Evolutionary conservation across 2,329 filamentous ascomycete species (phyloP).

Genomic region (Diaporthe nobilis): DNA sequence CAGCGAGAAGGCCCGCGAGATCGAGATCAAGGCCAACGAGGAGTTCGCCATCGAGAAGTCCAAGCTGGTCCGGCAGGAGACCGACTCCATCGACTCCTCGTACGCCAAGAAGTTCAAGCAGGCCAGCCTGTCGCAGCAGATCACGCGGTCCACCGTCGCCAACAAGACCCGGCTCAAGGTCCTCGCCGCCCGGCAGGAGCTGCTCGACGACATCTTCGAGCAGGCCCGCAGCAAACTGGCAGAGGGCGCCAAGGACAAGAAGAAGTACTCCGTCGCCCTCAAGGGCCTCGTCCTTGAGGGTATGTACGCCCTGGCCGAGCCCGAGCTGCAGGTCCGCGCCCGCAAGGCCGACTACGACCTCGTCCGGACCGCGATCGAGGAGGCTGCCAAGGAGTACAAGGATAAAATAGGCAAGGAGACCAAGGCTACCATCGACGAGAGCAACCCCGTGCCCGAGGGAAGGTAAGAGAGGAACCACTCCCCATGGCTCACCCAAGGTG

Average conservation of each 20-base stretch:
- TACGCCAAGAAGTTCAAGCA: slow-evolving; percentile 99
- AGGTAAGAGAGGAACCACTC: slow-evolving; percentile 71
- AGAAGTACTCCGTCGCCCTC: slow-evolving; percentile 81
- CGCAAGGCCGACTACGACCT: slow-evolving; percentile 84
- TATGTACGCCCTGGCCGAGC: slow-evolving; percentile 88
- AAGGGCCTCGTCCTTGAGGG: slow-evolving; percentile 90
- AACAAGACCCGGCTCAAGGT: slow-evolving; percentile 97
- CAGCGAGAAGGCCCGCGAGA: slow-evolving; percentile 95
- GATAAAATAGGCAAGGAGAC: slow-evolving; percentile 79
- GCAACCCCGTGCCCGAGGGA: slow-evolving; percentile 82
- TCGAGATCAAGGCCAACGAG: slow-evolving; percentile 98
- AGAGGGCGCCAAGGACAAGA: slow-evolving; percentile 75
- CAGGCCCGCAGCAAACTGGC: slow-evolving; percentile 80
- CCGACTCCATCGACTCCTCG: slow-evolving; percentile 87
- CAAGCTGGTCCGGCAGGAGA: slow-evolving; percentile 97
- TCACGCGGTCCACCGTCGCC: slow-evolving; percentile 93
- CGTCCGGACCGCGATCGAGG: slow-evolving; percentile 83
- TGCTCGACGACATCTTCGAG: slow-evolving; percentile 93
- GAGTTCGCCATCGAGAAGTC: slow-evolving; percentile 99
- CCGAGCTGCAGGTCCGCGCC: slow-evolving; percentile 79
- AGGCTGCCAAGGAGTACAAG: slow-evolving; percentile 87
- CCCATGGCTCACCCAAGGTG: slow-evolving; percentile 45
- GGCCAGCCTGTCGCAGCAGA: slow-evolving; percentile 98
- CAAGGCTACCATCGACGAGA: slow-evolving; percentile 81
- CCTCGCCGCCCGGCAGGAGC: slow-evolving; percentile 87